Evolutionary conservation across 1,139 yeast genomes (phyloP).

Genomic region (Torulaspora globosa): DNA sequence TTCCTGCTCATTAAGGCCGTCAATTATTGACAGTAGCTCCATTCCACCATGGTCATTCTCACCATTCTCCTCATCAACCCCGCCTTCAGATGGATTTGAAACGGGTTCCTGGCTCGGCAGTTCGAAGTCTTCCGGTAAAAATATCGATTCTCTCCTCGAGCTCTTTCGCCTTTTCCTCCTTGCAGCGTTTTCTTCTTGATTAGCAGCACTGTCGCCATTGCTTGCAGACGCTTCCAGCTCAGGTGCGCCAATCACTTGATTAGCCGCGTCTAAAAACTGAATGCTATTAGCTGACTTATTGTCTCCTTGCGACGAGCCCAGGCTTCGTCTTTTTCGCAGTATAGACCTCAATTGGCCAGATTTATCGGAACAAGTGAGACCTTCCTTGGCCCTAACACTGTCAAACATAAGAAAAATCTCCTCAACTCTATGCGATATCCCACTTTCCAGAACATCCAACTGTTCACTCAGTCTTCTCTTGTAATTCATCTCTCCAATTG

Average conservation of each 20-base stretch:
- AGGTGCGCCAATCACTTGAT: neutral
- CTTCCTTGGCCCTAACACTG: conserved; percentile 39
- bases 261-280: conserved; percentile 8
- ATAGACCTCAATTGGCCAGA: conserved; percentile 12
- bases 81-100: neutral
- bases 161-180: conserved; percentile 38
- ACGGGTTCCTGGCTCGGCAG: conserved; percentile 3
- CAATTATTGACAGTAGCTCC: neutral
- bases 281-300: conserved; percentile 5
- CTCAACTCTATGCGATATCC: conserved; percentile 44
- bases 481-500: conserved; percentile 34
- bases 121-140: conserved; percentile 35
- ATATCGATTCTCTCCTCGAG: conserved; percentile 40
- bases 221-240: conserved; percentile 8
- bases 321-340: conserved; percentile 7
- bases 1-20: neutral
- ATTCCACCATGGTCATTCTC: neutral
- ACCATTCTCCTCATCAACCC: neutral
- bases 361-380: conserved; percentile 27
- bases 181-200: conserved; percentile 11
- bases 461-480: conserved; percentile 38
- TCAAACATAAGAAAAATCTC: conserved; percentile 44
- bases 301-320: conserved; percentile 1
- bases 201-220: neutral
- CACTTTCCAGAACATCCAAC: conserved; percentile 41